Conservation (phyloP, 352 stramenopile species). For the Globisporangium heterothallicum region DNA sequence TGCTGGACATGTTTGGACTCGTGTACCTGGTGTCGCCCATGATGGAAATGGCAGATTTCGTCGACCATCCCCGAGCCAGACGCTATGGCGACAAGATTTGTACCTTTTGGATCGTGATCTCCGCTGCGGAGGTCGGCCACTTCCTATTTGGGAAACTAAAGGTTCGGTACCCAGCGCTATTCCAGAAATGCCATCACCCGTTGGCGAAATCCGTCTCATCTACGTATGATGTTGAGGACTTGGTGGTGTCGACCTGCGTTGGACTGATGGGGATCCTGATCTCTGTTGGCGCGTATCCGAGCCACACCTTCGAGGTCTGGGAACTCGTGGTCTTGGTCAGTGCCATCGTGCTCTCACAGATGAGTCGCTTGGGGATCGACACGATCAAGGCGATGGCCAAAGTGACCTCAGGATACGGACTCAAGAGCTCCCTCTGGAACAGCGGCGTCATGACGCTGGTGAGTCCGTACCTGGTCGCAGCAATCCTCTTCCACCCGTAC, state of each 20-base stretch:
- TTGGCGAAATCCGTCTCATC: not conserved
- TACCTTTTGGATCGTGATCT: slow-evolving; percentile 45
- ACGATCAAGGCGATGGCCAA: slow-evolving; percentile 37
- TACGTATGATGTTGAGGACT: slow-evolving; percentile 6
- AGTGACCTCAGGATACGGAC: slow-evolving; percentile 15
- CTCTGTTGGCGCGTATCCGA: slow-evolving; percentile 17
- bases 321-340: slow-evolving; percentile 30
- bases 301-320: slow-evolving; percentile 18
- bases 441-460: slow-evolving; percentile 49
- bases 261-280: slow-evolving; percentile 14
- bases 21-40: slow-evolving; percentile 55
- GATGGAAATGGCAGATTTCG: slow-evolving; percentile 54
- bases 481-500: slow-evolving; percentile 60
- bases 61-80: slow-evolving; percentile 35
- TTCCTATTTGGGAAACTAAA: slow-evolving; percentile 18
- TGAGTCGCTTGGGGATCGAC: slow-evolving; percentile 29
- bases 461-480: slow-evolving; percentile 54
- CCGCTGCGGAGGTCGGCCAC: slow-evolving; percentile 26
- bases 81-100: slow-evolving; percentile 30
- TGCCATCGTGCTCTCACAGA: slow-evolving; percentile 29
- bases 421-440: slow-evolving; percentile 28
- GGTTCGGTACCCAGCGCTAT: not conserved
- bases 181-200: not conserved
- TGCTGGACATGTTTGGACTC: slow-evolving; percentile 48
- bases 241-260: slow-evolving; percentile 19